Base-by-base conservation (phyloP, 2,329 filamentous ascomycete species). In the Paracorniculantispora psalliotae region DNA sequence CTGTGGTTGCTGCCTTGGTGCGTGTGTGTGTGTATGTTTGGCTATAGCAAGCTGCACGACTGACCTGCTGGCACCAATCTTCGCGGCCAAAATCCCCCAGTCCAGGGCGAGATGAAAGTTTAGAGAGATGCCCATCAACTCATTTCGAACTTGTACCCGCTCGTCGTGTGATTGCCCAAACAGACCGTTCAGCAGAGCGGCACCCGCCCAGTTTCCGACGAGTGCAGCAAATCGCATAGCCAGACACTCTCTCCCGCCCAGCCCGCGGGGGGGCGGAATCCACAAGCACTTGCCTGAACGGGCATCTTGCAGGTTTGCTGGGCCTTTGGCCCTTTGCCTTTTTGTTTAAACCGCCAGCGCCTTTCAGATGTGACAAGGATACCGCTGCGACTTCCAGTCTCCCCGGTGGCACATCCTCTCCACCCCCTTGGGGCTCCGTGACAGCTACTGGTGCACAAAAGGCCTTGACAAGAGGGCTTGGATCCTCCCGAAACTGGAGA, bases 331-430 rank as follows among this genome's bases (percentile, higher is more conserved):
- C 19, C 5, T 53, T 50, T 35, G 35, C 37, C 39, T 46, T 17
- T 15, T 41, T 30, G 37, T 43, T 51, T 35, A 21, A 57, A 51
- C 35, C 47, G 23, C 19, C 35, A 23, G 25, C 47, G 33, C 43
- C 44, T 57, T n/a, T 49, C 23, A 48, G 55, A 57, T 57, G 55
- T 37, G 55, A 57, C 55, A 57, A 50, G 55, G 55, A 57, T 57
- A 26, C 46, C 35, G 37, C 55, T 41, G 55, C 55, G n/a, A 43
- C 55, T 26, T 50, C 47, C 55, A 51, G 26, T 57, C 55, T 57
- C 55, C 55, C 55, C 47, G 55, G 54, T 57, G 54, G 55, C 55
- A 57, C 54, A 57, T 50, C 55, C 55, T 57, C 46, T 57, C 55
- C 55, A 57, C 55, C 37, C 47, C 33, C n/a, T 44, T 23, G 35